Conservation (phyloP, 2,329 filamentous ascomycete genomes). For the Juglanconis oblonga region DNA sequence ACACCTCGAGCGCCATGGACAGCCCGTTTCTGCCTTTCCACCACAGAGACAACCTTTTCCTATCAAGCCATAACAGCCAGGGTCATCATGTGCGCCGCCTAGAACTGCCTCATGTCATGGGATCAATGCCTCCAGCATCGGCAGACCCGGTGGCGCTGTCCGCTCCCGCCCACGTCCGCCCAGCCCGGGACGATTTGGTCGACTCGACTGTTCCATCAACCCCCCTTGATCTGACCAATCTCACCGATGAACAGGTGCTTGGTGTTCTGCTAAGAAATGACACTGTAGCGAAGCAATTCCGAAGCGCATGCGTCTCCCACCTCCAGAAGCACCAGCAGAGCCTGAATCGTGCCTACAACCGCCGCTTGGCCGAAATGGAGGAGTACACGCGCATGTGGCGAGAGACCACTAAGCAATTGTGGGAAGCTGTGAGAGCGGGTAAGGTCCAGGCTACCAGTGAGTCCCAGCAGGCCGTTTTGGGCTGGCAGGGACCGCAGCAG, state of each 20-base stretch:
- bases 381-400: slow-evolving; percentile 8
- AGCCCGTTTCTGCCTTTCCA: no score
- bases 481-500: slow-evolving; percentile 3
- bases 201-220: neutral
- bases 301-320: neutral
- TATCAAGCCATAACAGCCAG: no score
- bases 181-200: neutral
- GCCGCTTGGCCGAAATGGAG: neutral
- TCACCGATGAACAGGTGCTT: slow-evolving; percentile 5
- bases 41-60: no score
- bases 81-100: no score
- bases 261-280: neutral
- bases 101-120: no score
- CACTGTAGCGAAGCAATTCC: neutral
- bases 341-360: neutral
- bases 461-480: neutral
- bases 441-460: neutral
- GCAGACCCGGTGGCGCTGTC: no score
- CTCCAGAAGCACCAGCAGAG: slow-evolving; percentile 7
- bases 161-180: no score
- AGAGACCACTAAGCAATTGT: neutral
- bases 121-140: no score
- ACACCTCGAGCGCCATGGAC: no score
- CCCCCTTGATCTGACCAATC: neutral
- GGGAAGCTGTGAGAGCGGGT: neutral